Evolutionary conservation across 495 filamentous ascomycete genomes (phyloP), one percentile per base, ranked within the genome.

Genomic region (Trichoderma gamsii): DNA sequence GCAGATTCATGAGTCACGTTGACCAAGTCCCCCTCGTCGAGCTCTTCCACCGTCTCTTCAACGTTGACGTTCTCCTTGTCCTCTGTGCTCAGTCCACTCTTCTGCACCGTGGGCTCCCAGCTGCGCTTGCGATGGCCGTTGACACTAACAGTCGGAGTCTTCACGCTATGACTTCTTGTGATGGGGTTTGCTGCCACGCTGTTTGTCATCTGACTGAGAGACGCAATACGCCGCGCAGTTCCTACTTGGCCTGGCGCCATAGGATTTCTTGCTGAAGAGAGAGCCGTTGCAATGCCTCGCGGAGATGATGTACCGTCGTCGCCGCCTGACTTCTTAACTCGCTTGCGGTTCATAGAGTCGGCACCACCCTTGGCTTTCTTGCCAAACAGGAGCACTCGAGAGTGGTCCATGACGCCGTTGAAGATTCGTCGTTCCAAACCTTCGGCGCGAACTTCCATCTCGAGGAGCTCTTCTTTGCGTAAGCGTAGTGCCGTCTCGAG

Each of bases 401-500:
- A 97, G 73, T 97, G 93, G 73, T 99, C 93, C 70, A 99, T 92
- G 49, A 98, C 92, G 38, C 93, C 92, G 68, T 98, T 94, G 38
- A 99, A 79, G 69, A 99, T 97, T 12, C 94, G 86, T 59, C 93
- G 89, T 79, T 99, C 95, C 1, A 99, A 82, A 29, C 85, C 84
- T 71, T 97, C 92, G 12, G 93, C 93, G 64, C 92, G 88, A 11
- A 86, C 84, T 74, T 97, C 92, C 88, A 99, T 96, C 29, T 87
- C 82, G 51, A 92, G 85, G 67, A 98, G 88, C 75, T 99, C 95
- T 74, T 97, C 94, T 29, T 91, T 89, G 16, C 95, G 89, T 67
- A 98, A 85, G 18, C 89, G 86, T 3, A 97, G 84, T 4, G 94
- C 93, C 25, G 92, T 97, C 72, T 97, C 92, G 0, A 98, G 82